These are phyloP conservation scores for Viola pubescens DNA, from an alignment of 441 rosid genomes.

Conservation along the genomic window DNA sequence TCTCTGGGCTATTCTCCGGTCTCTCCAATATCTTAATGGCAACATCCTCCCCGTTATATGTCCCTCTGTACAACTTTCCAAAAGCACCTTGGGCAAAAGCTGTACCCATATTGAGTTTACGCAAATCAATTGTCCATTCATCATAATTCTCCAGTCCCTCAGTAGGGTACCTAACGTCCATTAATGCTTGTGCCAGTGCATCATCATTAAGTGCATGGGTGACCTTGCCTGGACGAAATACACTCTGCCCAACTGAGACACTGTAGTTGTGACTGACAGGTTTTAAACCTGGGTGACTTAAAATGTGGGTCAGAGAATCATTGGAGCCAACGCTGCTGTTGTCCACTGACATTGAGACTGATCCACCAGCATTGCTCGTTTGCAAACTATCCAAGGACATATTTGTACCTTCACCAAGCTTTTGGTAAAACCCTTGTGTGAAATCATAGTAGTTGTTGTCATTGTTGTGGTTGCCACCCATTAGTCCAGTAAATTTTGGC, in stretches of 20 bases:
- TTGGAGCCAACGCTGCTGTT: constrained; percentile 87
- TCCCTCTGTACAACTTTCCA: constrained; percentile 88
- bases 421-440: constrained; percentile 75
- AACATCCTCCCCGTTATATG: constrained; percentile 87
- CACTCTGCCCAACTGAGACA: constrained; percentile 61
- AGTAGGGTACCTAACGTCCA: constrained; percentile 62
- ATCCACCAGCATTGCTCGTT: constrained; percentile 79
- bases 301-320: constrained; percentile 73
- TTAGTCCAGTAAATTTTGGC: constrained; percentile 47
- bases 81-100: constrained; percentile 98
- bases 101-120: constrained; percentile 80
- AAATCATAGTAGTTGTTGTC: constrained; percentile 66
- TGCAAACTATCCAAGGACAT: constrained; percentile 86
- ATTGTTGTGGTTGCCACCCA: constrained; percentile 42
- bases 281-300: constrained; percentile 75
- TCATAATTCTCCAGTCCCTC: constrained; percentile 66
- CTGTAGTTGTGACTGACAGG: constrained; percentile 38
- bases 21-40: constrained; percentile 90
- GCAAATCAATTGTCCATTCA: constrained; percentile 88
- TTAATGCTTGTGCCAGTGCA: constrained; percentile 74
- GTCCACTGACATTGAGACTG: constrained; percentile 85
- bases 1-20: constrained; percentile 63
- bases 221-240: constrained; percentile 61
- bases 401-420: constrained; percentile 78
- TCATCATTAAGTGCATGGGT: constrained; percentile 79